Evolutionary conservation across 2,329 filamentous ascomycete genomes (phyloP).

Genomic region (Pseudogymnoascus sp.): DNA sequence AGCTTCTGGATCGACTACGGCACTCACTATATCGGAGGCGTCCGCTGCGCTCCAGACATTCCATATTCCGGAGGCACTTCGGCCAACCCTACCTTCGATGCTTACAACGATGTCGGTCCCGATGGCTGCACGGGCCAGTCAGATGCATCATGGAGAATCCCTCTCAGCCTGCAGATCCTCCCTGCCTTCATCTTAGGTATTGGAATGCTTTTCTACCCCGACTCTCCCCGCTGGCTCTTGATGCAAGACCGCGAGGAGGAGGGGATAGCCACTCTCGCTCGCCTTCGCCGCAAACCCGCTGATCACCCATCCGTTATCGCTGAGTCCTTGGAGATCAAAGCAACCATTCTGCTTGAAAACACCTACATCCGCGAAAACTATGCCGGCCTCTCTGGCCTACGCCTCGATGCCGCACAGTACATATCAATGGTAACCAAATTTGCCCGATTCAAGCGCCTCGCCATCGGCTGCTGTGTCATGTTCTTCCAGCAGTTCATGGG

Average conservation of each 20-base stretch:
- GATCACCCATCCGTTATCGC: slow-evolving; percentile 45
- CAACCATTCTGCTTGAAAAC: slow-evolving; percentile 51
- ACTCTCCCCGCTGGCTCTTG: slow-evolving; percentile 50
- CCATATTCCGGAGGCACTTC: slow-evolving; percentile 19
- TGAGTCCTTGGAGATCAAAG: slow-evolving; percentile 54
- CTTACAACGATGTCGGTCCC: slow-evolving; percentile 19
- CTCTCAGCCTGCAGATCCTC: slow-evolving; percentile 47
- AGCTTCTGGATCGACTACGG: slow-evolving; percentile 27
- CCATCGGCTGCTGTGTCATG: slow-evolving; percentile 22
- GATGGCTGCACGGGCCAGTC: slow-evolving; percentile 20
- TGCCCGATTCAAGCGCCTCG: slow-evolving; percentile 18
- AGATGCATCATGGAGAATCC: slow-evolving; percentile 50
- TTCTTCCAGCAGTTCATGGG: slow-evolving; percentile 30
- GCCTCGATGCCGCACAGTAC: slow-evolving; percentile 17
- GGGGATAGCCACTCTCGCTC: slow-evolving; percentile 42
- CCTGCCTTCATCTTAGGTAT: slow-evolving; percentile 46
- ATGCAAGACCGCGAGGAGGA: slow-evolving; percentile 49
- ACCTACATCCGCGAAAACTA: slow-evolving; percentile 43
- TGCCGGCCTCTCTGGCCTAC: slow-evolving; percentile 26
- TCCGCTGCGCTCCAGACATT: slow-evolving; percentile 19
- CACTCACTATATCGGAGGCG: slow-evolving; percentile 24
- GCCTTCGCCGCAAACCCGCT: slow-evolving; percentile 39
- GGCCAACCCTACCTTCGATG: slow-evolving; percentile 16
- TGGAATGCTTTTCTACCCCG: slow-evolving; percentile 55
- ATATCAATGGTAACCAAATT: slow-evolving; percentile 17